phyloP scores from a whole-genome alignment of 2,329 filamentous ascomycete species.

The Aspergillus thermomutatus region DNA sequence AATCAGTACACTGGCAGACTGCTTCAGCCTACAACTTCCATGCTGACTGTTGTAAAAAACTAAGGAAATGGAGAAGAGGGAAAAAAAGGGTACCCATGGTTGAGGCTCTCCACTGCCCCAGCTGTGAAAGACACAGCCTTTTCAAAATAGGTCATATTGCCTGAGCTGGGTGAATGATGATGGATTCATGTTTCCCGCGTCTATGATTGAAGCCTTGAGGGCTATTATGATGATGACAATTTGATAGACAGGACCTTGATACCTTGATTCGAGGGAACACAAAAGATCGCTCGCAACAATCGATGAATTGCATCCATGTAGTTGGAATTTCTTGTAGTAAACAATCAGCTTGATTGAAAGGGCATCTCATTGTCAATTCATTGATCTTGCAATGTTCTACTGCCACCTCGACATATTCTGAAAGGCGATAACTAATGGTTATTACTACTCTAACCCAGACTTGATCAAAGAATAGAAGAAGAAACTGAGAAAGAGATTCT shows the following conservation, averaged over 20 bases:
- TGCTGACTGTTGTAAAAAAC: neutral
- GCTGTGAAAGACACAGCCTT: constrained; percentile 11
- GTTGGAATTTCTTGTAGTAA: too few relatives aligned
- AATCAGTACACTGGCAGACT: neutral
- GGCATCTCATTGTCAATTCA: neutral
- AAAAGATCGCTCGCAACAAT: neutral
- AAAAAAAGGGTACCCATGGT: constrained; percentile 23
- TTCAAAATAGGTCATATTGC: constrained; percentile 24
- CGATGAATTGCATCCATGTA: neutral
- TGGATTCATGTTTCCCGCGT: constrained; percentile 14
- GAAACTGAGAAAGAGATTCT: neutral
- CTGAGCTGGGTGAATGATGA: constrained; percentile 8
- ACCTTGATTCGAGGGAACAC: neutral
- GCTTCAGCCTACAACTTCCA: neutral
- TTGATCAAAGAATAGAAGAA: too few relatives aligned
- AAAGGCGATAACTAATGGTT: neutral
- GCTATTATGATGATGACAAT: neutral
- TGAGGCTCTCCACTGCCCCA: constrained; percentile 28
- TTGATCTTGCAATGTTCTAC: neutral
- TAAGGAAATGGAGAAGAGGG: neutral
- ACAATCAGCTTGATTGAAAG: too few relatives aligned
- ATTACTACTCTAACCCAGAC: neutral
- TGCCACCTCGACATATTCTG: neutral
- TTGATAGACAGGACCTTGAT: neutral
- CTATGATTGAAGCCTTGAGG: constrained; percentile 9